Evolutionary conservation across 306 rosid species (phyloP).

Genomic region (Carpinus fangiana): DNA sequence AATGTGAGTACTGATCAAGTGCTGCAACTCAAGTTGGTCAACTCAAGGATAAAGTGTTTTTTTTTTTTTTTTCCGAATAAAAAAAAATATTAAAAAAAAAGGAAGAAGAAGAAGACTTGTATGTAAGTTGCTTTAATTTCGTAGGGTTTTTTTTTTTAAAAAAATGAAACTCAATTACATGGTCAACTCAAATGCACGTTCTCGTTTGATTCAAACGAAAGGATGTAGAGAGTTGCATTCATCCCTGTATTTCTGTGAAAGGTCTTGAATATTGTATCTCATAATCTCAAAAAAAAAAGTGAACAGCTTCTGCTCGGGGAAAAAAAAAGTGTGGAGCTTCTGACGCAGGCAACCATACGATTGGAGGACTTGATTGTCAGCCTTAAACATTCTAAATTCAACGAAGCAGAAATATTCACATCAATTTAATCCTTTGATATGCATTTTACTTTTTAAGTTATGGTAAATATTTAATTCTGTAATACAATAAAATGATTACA

Average conservation of each 20-base stretch:
- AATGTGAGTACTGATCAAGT: not conserved
- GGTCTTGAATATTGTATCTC: not conserved
- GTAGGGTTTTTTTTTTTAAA: not conserved
- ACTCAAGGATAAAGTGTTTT: not conserved
- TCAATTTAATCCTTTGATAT: no score
- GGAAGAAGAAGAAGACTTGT: not conserved
- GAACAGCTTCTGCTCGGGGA: no score
- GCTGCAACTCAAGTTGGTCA: not conserved
- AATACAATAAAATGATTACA: not conserved
- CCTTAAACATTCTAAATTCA: no score
- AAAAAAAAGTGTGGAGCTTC: no score
- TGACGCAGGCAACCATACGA: no score
- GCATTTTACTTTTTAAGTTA: not conserved
- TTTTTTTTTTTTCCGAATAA: not conserved
- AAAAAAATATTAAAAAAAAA: no score
- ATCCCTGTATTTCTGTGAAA: not conserved
- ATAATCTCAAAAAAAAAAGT: no score
- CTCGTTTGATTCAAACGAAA: not conserved
- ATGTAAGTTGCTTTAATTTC: not conserved
- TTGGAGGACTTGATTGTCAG: no score
- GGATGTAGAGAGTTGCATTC: not conserved
- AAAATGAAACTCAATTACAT: not conserved
- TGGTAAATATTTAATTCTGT: not conserved
- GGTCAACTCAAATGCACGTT: no score
- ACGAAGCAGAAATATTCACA: no score